Evolutionary conservation across 805 yeast species (phyloP), one percentile per base, ranked within the genome.

Genomic region (Hanseniaspora vineae): DNA sequence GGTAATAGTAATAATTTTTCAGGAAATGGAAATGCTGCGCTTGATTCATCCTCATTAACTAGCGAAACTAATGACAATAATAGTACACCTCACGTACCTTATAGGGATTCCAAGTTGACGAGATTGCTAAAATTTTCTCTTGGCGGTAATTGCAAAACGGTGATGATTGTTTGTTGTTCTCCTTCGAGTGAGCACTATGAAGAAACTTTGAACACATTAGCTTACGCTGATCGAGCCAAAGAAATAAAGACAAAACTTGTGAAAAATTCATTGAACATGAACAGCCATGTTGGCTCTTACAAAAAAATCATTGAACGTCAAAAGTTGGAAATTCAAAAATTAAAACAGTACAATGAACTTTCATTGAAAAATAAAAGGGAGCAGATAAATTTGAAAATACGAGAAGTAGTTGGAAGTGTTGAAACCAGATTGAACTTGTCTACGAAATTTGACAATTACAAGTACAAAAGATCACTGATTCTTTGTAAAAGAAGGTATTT

Each of bases 71-170:
- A 23, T 3, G 15, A 33, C 37, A 33, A 4, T 12, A 4, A 33
- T 13, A 35, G 17, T 13, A 44, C 33, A 19, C 44, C 40, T 18
- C 96, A 88, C 66, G 76, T 90, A 11, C 97, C 97, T 0, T 90
- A 85, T 62, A 67, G 97, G 55, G 95, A 90, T 61, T 86, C 95
- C 8, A 89, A 89, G 57, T 69, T 90, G 47, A 90, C 97, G 0
- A 67, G 97, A 53, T 68, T 90, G 45, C 71, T 90, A 48, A 87
- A 89, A 60, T 87, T 85, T 59, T 88, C 96, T 0, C 67, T 90
- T 13, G 96, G 96, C 2, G 97, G 97, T 0, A 86, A 87, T 59
- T 90, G 97, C 65, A 83, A 84, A 60, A 90, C 97, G 0, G 89
- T 87, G 4, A 90, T 90, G 97, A 85, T 90, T 54, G 97, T 88